Evolutionary conservation across 2,329 filamentous ascomycete species (phyloP).

Genomic region (Chlorencoelia australis): DNA sequence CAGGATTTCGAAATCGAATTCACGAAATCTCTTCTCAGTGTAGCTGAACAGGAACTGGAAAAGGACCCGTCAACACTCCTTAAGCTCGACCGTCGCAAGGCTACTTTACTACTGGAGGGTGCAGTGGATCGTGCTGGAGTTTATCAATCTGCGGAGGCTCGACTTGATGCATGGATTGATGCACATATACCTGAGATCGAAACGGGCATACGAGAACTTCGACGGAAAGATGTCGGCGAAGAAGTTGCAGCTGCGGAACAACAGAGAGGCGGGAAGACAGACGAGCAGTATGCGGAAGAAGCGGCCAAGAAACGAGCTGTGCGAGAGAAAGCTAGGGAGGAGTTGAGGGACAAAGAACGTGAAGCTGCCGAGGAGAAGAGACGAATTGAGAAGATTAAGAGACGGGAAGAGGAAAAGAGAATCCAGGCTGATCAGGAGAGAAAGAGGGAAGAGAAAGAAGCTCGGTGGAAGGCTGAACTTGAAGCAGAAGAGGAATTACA

Average conservation of each 20-base stretch:
- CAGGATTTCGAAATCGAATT: slow-evolving; percentile 63
- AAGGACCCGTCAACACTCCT: slow-evolving; percentile 62
- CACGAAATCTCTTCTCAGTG: slow-evolving; percentile 54
- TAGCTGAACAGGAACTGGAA: slow-evolving; percentile 66
- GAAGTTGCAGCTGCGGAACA: slow-evolving; percentile 58
- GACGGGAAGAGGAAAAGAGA: slow-evolving; percentile 38
- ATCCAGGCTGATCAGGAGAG: slow-evolving; percentile 36
- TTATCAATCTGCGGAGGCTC: slow-evolving; percentile 60
- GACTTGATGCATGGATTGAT: slow-evolving; percentile 59
- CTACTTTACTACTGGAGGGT: slow-evolving; percentile 66
- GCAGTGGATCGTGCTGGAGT: slow-evolving; percentile 67
- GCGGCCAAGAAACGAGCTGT: slow-evolving; percentile 49
- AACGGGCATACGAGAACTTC: slow-evolving; percentile 56
- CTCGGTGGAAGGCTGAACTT: slow-evolving; percentile 20
- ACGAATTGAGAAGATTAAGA: slow-evolving; percentile 43
- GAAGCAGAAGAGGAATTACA: slow-evolving; percentile 18
- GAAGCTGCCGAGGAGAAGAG: slow-evolving; percentile 52
- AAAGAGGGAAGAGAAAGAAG: slow-evolving; percentile 28
- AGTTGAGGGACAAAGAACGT: slow-evolving; percentile 45
- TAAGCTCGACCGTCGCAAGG: slow-evolving; percentile 63
- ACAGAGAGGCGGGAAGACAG: slow-evolving; percentile 56
- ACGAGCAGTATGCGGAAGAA: slow-evolving; percentile 63
- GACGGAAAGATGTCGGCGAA: slow-evolving; percentile 57
- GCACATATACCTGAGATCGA: slow-evolving; percentile 52
- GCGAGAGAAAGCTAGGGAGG: slow-evolving; percentile 51